A percentile compares a stretch with the other conserved stretches of the same genome.
Conservation (phyloP, 192 early-diverging fungal species). For the Haplosporangium gracile region DNA sequence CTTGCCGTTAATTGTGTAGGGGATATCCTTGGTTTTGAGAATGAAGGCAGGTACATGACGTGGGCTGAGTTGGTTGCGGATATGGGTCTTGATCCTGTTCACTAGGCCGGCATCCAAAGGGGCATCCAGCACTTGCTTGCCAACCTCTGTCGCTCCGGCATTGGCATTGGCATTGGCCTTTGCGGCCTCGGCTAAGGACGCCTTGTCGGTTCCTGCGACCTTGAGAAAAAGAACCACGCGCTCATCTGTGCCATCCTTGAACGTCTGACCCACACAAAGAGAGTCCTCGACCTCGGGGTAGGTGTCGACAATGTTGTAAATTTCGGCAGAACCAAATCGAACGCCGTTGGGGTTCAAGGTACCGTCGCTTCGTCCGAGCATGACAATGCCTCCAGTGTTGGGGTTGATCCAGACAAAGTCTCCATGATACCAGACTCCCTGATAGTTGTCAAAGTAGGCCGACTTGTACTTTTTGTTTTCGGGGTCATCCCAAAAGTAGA, state of each 20-base stretch:
- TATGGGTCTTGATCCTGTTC: slow-evolving; percentile 77
- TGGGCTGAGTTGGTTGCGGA: slow-evolving; percentile 88
- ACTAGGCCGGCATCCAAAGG: slow-evolving; percentile 74
- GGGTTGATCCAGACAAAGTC: slow-evolving; percentile 92
- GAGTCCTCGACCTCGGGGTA: slow-evolving; percentile 88
- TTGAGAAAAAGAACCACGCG: slow-evolving; percentile 94
- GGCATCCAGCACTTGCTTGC: slow-evolving; percentile 14
- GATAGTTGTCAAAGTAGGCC: slow-evolving; percentile 92
- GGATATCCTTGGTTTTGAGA: slow-evolving; percentile 85
- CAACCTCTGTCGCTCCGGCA: neutral
- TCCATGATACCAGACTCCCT: slow-evolving; percentile 95
- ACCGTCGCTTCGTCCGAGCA: slow-evolving; percentile 95
- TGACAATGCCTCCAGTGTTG: slow-evolving; percentile 90
- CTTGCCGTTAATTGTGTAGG: slow-evolving; percentile 97
- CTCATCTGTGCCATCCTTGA: slow-evolving; percentile 82
- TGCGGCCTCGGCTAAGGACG: slow-evolving; percentile 71
- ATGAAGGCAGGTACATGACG: slow-evolving; percentile 94
- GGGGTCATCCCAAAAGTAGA: slow-evolving; percentile 90
- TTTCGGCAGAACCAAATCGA: slow-evolving; percentile 93
- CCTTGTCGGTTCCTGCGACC: slow-evolving; percentile 73
- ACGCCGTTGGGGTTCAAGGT: slow-evolving; percentile 95
- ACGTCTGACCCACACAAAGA: slow-evolving; percentile 91
- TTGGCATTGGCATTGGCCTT: slow-evolving; percentile 69
- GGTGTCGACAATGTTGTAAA: slow-evolving; percentile 93
- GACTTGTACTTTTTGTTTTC: slow-evolving; percentile 79